Base-by-base conservation (phyloP, 257 asterid species). In the Henckelia pumila region DNA sequence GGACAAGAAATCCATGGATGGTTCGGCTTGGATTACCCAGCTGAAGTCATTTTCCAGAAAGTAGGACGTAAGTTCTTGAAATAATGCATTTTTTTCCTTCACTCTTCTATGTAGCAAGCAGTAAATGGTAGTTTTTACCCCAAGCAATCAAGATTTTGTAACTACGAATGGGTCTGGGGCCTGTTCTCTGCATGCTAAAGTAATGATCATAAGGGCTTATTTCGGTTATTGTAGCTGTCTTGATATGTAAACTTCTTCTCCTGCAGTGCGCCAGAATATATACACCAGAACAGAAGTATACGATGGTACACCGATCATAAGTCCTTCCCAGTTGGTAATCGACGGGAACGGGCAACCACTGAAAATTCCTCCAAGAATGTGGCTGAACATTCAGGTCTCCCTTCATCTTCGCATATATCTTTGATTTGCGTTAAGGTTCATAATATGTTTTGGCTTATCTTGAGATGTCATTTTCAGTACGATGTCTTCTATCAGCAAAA, bases 341-440 rank as follows among this genome's bases (percentile, higher is more conserved):
- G 79, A 81, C 58, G 61, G 33, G 24, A 64, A 58, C 50, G 37
- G 73, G 47, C 73, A 67, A 6, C 86, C 88, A 16, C 55, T 47
- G 8, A 47, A 47, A 47, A 47, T 17, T 47, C 55, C 55, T 0
- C 66, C 76, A 30, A 68, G 83, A 25, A 70, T 91, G 26, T 91
- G 97, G 97, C n/a, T 91, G 61, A 91, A 91, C 80, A 78, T 89
- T 40, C 91, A 88, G 97, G 97, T 91, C 30, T 60, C 49, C 68
- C 61, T 70, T 20, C 55, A 47, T 17, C 71, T 35, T 72, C 33
- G 13, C 30, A 21, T 24, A 32, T 26, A 28, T 9, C 55, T 33
- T 35, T n/a, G 24, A 32, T 57, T 7, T 17, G 17, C n/a, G 23
- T 24, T 61, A 16, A 30, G 2, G 25, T 22, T 56, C 22, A 40